Evolutionary conservation across 2,329 filamentous ascomycete species (phyloP).

Genomic region (Hypoxylon sp.): DNA sequence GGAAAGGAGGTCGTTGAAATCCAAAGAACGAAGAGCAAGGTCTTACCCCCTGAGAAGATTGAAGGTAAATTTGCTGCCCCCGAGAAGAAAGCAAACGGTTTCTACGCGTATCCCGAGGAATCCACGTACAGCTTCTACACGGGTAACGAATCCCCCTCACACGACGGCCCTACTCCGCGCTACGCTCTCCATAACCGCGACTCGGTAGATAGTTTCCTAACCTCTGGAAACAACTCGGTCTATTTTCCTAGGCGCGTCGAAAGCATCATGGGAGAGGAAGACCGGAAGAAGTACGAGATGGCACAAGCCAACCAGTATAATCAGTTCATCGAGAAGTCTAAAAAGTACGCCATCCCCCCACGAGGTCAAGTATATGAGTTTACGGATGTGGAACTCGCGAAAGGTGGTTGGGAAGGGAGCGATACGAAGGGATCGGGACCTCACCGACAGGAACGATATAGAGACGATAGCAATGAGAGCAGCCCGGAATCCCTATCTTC

Average conservation of each 20-base stretch:
- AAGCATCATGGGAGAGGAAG: conserved; percentile 83
- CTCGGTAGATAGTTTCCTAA: conserved; percentile 77
- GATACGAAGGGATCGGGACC: conserved; percentile 52
- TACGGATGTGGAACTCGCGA: conserved; percentile 60
- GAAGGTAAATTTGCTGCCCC: conserved; percentile 85
- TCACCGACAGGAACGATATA: conserved; percentile 42
- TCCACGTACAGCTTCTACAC: conserved; percentile 70
- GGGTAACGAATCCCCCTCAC: conserved; percentile 42
- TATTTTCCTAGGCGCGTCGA: conserved; percentile 78
- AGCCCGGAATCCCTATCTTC: conserved; percentile 36
- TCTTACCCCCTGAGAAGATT: conserved; percentile 81
- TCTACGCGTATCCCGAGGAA: conserved; percentile 79
- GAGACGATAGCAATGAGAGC: conserved; percentile 46
- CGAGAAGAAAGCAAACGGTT: conserved; percentile 75
- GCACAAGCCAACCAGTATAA: conserved; percentile 70
- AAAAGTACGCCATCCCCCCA: conserved; percentile 56
- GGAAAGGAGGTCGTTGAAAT: conserved; percentile 57
- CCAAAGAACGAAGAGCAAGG: conserved; percentile 66
- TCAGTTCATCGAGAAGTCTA: conserved; percentile 54
- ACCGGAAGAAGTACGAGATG: conserved; percentile 79
- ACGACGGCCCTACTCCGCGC: conserved; percentile 59
- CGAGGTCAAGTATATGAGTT: conserved; percentile 66
- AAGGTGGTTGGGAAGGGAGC: conserved; percentile 60
- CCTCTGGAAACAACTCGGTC: conserved; percentile 72
- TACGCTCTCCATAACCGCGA: conserved; percentile 68